Evolutionary conservation across 129 eudicot species (phyloP).

Genomic region (Ambrosia artemisiifolia): DNA sequence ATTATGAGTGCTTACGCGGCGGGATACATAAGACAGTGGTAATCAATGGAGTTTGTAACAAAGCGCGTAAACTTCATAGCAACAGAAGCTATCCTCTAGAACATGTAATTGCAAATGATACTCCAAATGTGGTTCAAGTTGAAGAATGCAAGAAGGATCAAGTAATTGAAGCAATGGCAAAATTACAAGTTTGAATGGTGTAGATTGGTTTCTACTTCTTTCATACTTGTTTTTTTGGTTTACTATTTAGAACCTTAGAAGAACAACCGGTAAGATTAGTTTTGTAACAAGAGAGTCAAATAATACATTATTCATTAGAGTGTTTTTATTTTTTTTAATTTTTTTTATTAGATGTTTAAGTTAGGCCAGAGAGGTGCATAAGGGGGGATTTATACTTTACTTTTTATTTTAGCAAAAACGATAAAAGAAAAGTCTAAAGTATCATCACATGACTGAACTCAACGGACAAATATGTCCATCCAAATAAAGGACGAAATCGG

Average conservation of each 20-base stretch:
- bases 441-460: no score
- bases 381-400: no score
- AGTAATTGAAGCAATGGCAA: conserved; percentile 36
- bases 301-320: no score
- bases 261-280: not conserved
- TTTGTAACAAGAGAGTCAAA: not conserved
- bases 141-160: conserved; percentile 38
- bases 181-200: conserved; percentile 38
- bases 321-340: no score
- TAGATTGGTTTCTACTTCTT: conserved; percentile 27
- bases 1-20: conserved; percentile 70
- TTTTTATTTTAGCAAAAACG: no score
- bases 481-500: no score
- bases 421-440: no score
- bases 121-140: conserved; percentile 38
- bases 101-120: conserved; percentile 54
- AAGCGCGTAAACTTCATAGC: conserved; percentile 47
- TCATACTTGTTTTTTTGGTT: not conserved
- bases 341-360: no score
- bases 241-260: not conserved
- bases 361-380: no score
- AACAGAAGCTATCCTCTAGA: conserved; percentile 79
- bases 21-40: conserved; percentile 73
- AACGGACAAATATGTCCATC: no score
- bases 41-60: conserved; percentile 54